phyloP scores from a whole-genome alignment of 73 alveolate genomes.

The Tetrahymena elliotti region DNA sequence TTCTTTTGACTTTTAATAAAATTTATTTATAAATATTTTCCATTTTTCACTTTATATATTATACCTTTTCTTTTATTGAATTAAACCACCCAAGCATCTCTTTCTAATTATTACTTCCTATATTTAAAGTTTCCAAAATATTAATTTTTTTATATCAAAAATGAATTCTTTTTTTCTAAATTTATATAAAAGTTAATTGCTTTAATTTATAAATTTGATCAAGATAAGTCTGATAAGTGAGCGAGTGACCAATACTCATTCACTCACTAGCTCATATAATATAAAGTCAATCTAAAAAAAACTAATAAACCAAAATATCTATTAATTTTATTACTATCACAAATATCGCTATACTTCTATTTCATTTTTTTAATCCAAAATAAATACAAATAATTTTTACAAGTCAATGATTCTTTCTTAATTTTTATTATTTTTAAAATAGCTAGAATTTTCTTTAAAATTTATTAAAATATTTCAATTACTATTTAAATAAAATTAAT shows the following conservation, averaged over 20 bases:
- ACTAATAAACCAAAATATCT: no score
- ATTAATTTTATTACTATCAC: no score
- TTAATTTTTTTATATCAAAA: not conserved
- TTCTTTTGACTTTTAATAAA: not conserved
- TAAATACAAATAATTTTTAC: no score
- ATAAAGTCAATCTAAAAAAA: no score
- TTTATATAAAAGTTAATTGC: not conserved
- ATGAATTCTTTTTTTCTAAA: not conserved
- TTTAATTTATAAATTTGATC: not conserved
- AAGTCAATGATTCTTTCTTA: no score
- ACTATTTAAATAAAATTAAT: no score
- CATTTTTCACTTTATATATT: not conserved
- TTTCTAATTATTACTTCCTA: not conserved
- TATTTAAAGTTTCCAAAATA: not conserved
- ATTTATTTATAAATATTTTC: not conserved
- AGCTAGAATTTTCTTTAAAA: no score
- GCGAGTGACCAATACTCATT: not conserved
- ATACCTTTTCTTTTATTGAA: not conserved
- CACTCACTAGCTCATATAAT: not conserved
- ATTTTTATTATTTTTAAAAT: no score
- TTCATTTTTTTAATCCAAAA: no score
- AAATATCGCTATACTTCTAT: no score
- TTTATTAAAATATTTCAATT: no score
- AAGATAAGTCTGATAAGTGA: not conserved
- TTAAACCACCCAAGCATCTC: not conserved